phyloP scores from a whole-genome alignment of 2,329 filamentous ascomycete species.

The Pezicula carpinea region DNA sequence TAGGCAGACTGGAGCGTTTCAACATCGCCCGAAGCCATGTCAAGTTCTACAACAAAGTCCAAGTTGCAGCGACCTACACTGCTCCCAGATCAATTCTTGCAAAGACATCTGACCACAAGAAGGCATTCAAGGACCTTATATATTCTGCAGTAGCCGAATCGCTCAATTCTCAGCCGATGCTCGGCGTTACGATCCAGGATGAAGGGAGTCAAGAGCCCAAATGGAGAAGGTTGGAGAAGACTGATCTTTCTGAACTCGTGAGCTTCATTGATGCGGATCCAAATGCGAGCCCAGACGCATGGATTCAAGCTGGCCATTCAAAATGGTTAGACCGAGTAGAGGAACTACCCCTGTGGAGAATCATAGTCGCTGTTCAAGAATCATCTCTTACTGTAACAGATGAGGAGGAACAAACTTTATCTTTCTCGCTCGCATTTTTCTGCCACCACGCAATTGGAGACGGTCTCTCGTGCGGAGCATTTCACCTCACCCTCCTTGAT shows the following conservation, averaged over 20 bases:
- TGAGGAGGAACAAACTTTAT: neutral
- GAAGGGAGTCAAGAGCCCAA: constrained; percentile 8
- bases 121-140: constrained; percentile 8
- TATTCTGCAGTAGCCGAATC: constrained; percentile 7
- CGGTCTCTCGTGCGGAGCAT: constrained; percentile 42
- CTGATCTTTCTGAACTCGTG: constrained; percentile 12
- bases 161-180: constrained; percentile 13
- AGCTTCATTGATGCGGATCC: constrained; percentile 10
- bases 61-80: constrained; percentile 15
- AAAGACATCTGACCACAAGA: neutral
- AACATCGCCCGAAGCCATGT: constrained; percentile 14
- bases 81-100: constrained; percentile 7
- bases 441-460: constrained; percentile 51
- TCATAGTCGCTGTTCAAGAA: constrained; percentile 6
- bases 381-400: neutral
- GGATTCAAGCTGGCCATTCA: constrained; percentile 9
- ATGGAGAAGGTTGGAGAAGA: constrained; percentile 10
- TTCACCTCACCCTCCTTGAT: constrained; percentile 43
- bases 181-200: constrained; percentile 14
- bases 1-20: constrained; percentile 17
- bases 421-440: constrained; percentile 36
- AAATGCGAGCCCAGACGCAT: constrained; percentile 5
- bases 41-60: constrained; percentile 19
- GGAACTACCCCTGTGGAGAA: constrained; percentile 14
- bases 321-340: constrained; percentile 5